Conservation (phyloP, 352 stramenopile species). For the Phytopythium helicoides region DNA sequence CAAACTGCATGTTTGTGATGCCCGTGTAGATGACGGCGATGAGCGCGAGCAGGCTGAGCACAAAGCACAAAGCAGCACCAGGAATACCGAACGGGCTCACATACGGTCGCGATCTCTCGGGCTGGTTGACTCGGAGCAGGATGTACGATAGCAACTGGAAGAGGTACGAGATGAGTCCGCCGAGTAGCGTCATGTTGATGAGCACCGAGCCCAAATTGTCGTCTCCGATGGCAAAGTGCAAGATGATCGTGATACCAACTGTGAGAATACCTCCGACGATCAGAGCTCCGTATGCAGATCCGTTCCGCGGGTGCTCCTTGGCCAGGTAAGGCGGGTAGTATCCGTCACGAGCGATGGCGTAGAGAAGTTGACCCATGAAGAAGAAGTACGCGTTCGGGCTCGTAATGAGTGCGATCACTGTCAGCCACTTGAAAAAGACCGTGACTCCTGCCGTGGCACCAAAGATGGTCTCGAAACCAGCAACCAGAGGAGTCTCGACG, state of each 20-base stretch:
- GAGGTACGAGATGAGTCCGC: conserved; percentile 56
- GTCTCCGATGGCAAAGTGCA: conserved; percentile 59
- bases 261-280: conserved; percentile 37
- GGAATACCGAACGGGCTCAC: conserved; percentile 48
- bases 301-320: conserved; percentile 39
- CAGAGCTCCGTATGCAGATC: conserved; percentile 40
- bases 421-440: conserved; percentile 56
- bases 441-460: conserved; percentile 54
- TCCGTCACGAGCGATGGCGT: conserved; percentile 59
- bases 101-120: conserved; percentile 46
- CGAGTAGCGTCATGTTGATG: conserved; percentile 59
- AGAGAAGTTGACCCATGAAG: conserved; percentile 61
- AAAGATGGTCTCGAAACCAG: conserved; percentile 55
- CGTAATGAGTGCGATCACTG: conserved; percentile 52
- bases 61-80: conserved; percentile 37
- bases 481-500: conserved; percentile 46
- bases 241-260: conserved; percentile 31
- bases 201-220: conserved; percentile 49
- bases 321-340: conserved; percentile 47
- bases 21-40: conserved; percentile 61
- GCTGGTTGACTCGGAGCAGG: conserved; percentile 46
- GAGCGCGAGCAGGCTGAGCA: conserved; percentile 41
- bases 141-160: conserved; percentile 62
- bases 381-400: conserved; percentile 73
- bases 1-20: conserved; percentile 38